Conservation (phyloP, 805 yeast species). For the Starmera dryadoides region DNA sequence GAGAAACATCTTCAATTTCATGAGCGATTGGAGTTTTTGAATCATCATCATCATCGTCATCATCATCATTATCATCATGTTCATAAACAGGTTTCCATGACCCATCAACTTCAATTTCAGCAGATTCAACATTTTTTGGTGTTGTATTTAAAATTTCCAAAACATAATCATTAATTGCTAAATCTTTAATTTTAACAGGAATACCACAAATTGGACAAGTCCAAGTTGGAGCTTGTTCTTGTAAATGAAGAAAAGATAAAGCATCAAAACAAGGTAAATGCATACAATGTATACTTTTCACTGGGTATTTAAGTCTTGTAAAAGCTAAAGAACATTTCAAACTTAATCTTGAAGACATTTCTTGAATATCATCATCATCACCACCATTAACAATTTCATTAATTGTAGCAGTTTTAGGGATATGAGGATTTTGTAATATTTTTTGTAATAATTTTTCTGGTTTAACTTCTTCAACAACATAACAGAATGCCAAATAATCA, state of each 20-base stretch:
- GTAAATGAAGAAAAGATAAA: constrained; percentile 61
- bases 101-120: constrained; percentile 67
- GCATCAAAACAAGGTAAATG: constrained; percentile 92
- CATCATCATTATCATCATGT: constrained; percentile 15
- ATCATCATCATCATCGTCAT: constrained; percentile 3
- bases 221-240: constrained; percentile 80
- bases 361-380: constrained; percentile 66
- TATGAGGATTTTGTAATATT: constrained; percentile 41
- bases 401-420: constrained; percentile 44
- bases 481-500: constrained; percentile 45
- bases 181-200: constrained; percentile 41
- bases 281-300: constrained; percentile 59
- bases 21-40: not conserved
- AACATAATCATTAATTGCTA: constrained; percentile 73
- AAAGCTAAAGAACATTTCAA: constrained; percentile 77
- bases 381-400: constrained; percentile 35
- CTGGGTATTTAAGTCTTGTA: constrained; percentile 63
- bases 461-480: constrained; percentile 44
- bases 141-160: constrained; percentile 51
- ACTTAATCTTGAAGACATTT: constrained; percentile 58
- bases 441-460: constrained; percentile 33
- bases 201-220: constrained; percentile 75
- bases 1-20: not conserved
- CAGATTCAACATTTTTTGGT: constrained; percentile 49
- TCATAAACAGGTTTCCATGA: constrained; percentile 46